Base-by-base conservation (phyloP, 1,139 yeast genomes). In the Blastobotrys aristatus region DNA sequence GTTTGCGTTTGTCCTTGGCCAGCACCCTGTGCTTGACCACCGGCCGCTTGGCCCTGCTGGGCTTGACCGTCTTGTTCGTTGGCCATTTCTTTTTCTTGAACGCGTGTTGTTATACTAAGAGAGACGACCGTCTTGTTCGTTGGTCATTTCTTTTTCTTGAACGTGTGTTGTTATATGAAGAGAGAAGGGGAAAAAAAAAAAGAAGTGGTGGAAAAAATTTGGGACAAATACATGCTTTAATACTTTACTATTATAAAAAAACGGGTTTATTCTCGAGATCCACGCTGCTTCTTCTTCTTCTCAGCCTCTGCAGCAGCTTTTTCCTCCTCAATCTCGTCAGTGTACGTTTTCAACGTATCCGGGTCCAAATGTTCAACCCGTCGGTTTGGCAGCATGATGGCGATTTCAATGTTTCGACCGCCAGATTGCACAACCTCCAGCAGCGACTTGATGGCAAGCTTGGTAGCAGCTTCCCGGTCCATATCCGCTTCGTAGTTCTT, bases 351-450 rank as follows among this genome's bases (percentile, higher is more conserved):
- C 56, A 94, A 81, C 57, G 84, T 87, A 27, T 86, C 96, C 49
- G 80, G 76, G 26, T 80, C 72, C 35, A 65, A 56, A 29, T 66
- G 57, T 55, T 68, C 72, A 44, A 70, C 59, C 26, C 64, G 59
- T 56, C 75, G 72, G 50, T 78, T 79, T 30, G 97, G 86, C 56
- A 78, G 79, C 77, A 92, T 80, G 42, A 94, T 84, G 13, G 95
- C 85, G 49, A 92, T 82, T 68, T 92, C 99, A 63, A 92, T 89
- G 67, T 92, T 92, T 65, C 88, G 86, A 39, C 97, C 95, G 34
- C 98, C 98, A 2, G 97, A 90, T 70, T 94, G 98, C 26, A 92
- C 98, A 47, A 92, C 97, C 67, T 92, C 98, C 59, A 92, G 76
- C 60, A 92, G 75, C 22, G 95, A 81, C 71, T 86, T 87, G 47